phyloP scores from a whole-genome alignment of 2,329 filamentous ascomycete species.

The Periconia sp. region DNA sequence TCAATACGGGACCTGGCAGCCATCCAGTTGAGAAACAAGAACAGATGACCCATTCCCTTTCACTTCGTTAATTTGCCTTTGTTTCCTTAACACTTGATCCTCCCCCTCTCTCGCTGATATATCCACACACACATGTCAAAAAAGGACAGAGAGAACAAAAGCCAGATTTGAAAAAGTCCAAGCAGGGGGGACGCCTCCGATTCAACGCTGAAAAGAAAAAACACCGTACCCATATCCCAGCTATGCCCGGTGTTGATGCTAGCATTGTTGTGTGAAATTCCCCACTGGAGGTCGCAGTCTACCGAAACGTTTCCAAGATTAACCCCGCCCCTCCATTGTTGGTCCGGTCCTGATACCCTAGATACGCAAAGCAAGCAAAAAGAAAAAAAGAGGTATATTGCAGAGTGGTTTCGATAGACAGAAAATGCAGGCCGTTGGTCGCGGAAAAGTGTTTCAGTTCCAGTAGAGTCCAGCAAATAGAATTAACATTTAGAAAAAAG shows the following conservation, averaged over 20 bases:
- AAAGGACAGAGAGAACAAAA: not conserved
- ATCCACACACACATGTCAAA: too few relatives aligned
- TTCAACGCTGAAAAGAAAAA: not conserved
- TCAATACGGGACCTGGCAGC: too few relatives aligned
- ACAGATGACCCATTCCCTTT: too few relatives aligned
- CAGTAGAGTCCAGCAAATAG: constrained; percentile 5
- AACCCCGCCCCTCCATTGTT: constrained; percentile 10
- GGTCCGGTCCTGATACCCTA: constrained; percentile 5
- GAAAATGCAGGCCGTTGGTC: constrained; percentile 18
- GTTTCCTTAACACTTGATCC: too few relatives aligned
- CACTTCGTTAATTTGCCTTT: too few relatives aligned
- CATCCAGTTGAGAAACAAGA: too few relatives aligned
- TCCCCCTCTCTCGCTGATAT: too few relatives aligned
- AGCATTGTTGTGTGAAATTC: constrained; percentile 2
- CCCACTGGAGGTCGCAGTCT: constrained; percentile 23
- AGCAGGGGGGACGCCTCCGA: not conserved
- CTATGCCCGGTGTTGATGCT: constrained; percentile 25
- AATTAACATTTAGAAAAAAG: constrained; percentile 13
- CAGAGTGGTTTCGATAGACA: constrained; percentile 10
- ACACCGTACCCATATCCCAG: constrained; percentile 31
- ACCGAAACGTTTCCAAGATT: constrained; percentile 7
- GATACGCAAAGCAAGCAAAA: constrained; percentile 5
- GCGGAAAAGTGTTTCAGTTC: constrained; percentile 3
- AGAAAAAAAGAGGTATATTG: constrained; percentile 37
- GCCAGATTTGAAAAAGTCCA: not conserved